A percentile compares a stretch with the other conserved stretches of the same genome.
Conservation (phyloP, 352 stramenopile genomes). For the Stephanocyclus meneghinianus region DNA sequence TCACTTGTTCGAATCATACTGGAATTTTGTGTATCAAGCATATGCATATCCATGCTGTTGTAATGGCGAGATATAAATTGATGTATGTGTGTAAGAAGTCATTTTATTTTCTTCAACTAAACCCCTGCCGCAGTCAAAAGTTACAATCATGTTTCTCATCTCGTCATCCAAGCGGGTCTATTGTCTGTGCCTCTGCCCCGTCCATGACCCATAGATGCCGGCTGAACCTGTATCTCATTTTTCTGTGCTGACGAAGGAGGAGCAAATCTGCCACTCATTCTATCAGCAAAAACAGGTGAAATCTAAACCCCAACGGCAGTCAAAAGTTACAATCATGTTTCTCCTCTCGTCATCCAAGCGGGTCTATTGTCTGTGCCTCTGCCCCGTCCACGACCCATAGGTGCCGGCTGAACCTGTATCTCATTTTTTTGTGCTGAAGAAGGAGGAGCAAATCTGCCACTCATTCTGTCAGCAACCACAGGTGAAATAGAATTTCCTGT, state of each 20-base stretch:
- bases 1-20: no score
- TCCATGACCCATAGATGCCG: neutral
- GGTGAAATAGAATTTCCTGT: no score
- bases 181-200: slow-evolving; percentile 9
- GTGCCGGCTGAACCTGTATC: neutral
- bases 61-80: no score
- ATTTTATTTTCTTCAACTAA: no score
- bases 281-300: neutral
- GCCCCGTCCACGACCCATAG: neutral
- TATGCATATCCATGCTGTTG: no score
- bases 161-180: slow-evolving; percentile 14
- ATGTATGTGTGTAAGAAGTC: no score
- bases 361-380: slow-evolving; percentile 12
- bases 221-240: neutral
- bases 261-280: slow-evolving; percentile 8
- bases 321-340: neutral
- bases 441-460: slow-evolving; percentile 3
- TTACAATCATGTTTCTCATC: neutral
- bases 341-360: slow-evolving; percentile 11
- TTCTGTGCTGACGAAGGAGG: neutral
- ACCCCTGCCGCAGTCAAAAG: no score
- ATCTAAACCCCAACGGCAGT: no score
- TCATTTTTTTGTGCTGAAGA: neutral
- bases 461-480: neutral
- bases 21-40: no score